Percentiles rank a stretch among this genome's conserved stretches.
These are phyloP conservation scores for Zymoseptoria brevis DNA, from an alignment of 2,329 filamentous ascomycete genomes.

Conservation along the genomic window DNA sequence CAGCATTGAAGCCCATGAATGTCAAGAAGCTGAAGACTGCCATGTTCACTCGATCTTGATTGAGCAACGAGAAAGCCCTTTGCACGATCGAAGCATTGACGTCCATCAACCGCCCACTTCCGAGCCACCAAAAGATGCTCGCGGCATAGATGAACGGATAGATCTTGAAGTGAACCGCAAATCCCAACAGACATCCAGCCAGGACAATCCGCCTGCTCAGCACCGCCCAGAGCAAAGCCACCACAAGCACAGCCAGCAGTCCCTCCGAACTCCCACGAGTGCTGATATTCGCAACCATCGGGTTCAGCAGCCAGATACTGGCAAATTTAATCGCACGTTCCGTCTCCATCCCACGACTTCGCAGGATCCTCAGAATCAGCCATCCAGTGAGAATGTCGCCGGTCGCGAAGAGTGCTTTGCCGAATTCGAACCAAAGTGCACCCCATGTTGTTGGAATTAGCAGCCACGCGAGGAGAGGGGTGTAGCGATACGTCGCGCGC, in stretches of 20 bases:
- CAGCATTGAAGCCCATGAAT: slow-evolving; percentile 63
- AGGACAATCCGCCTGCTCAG: slow-evolving; percentile 53
- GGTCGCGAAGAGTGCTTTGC: slow-evolving; percentile 76
- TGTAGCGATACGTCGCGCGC: slow-evolving; percentile 94
- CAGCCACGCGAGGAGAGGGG: slow-evolving; percentile 85
- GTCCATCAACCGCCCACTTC: slow-evolving; percentile 31
- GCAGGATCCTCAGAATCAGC: slow-evolving; percentile 56
- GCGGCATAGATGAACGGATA: slow-evolving; percentile 95
- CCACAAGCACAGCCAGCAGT: slow-evolving; percentile 74
- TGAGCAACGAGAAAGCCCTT: slow-evolving; percentile 12
- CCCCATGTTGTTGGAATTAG: slow-evolving; percentile 68
- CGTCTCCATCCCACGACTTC: slow-evolving; percentile 36
- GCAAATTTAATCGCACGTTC: slow-evolving; percentile 64
- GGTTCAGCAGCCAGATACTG: slow-evolving; percentile 87
- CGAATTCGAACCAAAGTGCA: slow-evolving; percentile 65
- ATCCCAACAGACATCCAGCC: slow-evolving; percentile 67
- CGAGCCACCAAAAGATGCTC: slow-evolving; percentile 74
- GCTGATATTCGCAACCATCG: slow-evolving; percentile 96
- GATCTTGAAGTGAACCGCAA: slow-evolving; percentile 95
- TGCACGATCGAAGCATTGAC: slow-evolving; percentile 21
- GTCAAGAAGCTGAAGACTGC: slow-evolving; percentile 59
- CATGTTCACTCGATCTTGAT: slow-evolving; percentile 46
- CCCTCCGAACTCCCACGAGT: slow-evolving; percentile 92
- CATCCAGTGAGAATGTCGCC: slow-evolving; percentile 81
- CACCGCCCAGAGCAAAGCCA: slow-evolving; percentile 75